Base-by-base conservation (phyloP, 2,329 filamentous ascomycete genomes). In the Colletotrichum sp. region DNA sequence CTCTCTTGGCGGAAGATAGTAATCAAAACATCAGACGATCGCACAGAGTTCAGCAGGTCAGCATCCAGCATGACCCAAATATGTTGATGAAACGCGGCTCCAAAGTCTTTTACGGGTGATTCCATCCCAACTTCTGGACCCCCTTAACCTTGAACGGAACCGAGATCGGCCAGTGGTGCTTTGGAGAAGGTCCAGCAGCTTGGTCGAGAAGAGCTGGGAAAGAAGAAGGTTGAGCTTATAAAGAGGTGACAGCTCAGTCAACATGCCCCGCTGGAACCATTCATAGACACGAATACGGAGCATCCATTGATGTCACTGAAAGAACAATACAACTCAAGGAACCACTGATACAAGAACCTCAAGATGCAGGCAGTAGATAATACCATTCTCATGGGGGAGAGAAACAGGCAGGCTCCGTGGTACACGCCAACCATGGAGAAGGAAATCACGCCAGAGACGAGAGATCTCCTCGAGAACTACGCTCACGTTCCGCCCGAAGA, bases 401-500 rank as follows among this genome's bases (percentile, higher is more conserved):
- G n/a, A n/a, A 71, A 28, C 55, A 76, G 74, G 30, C 48, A 72
- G 39, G 74, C 72, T 5, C 74, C 74, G 19, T 77, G 75, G 75
- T 77, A 77, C 55, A 36, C 65, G n/a, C 30, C 66, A n/a, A 55
- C 68, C 44, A n/a, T 57, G 25, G 64, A 76, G 16, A 28, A 19
- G 22, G 63, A 68, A 3, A 34, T 77, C 59, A 25, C 68, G 11
- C 25, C 57, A 9, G 73, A 70, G 12, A 64, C 75, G 11, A 70
- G 68, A 25, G 65, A 73, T 16, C 68, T 77, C 27, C 73, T 77
- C 25, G 73, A 77, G 30, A 71, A 77, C 27, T 77, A 77, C 36
- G 60, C 61, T 6, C 39, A 48, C 16, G 59, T 77, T 27, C 32
- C 48, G 34, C 68, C 68, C 13, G 61, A 69, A 27, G 64, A 76